phyloP scores from a whole-genome alignment of 2,329 filamentous ascomycete genomes.

The Mycosphaerella sp. region DNA sequence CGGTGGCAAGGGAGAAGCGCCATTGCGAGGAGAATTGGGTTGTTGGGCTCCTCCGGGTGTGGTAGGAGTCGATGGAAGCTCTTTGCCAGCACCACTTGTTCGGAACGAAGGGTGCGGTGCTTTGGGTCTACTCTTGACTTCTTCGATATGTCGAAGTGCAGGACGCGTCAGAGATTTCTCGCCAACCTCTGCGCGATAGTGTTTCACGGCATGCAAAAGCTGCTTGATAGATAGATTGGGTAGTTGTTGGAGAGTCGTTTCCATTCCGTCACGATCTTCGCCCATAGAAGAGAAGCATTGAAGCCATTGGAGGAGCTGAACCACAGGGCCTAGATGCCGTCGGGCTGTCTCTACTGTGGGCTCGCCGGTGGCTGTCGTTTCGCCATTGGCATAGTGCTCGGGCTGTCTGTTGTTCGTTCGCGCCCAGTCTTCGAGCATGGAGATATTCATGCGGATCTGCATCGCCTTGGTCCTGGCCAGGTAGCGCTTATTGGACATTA shows the following conservation, averaged over 20 bases:
- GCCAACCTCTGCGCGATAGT: slow-evolving; percentile 90
- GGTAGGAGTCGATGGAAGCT: slow-evolving; percentile 13
- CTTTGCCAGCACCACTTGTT: slow-evolving; percentile 8
- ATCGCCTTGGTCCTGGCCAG: slow-evolving; percentile 95
- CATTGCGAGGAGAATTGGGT: slow-evolving; percentile 12
- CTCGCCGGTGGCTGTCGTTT: slow-evolving; percentile 77
- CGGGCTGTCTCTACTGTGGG: slow-evolving; percentile 77
- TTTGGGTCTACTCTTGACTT: slow-evolving; percentile 58
- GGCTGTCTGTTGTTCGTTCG: slow-evolving; percentile 86
- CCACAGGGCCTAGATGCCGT: slow-evolving; percentile 78
- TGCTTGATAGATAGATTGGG: slow-evolving; percentile 79
- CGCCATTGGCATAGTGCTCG: slow-evolving; percentile 91
- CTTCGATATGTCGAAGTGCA: slow-evolving; percentile 76
- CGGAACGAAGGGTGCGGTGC: slow-evolving; percentile 10
- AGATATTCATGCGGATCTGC: slow-evolving; percentile 99
- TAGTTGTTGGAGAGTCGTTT: slow-evolving; percentile 83
- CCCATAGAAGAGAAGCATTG: slow-evolving; percentile 94
- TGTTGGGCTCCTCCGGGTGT: slow-evolving; percentile 12
- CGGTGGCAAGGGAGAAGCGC: slow-evolving; percentile 20
- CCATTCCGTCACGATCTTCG: slow-evolving; percentile 81
- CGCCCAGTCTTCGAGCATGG: slow-evolving; percentile 92
- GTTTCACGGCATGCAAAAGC: slow-evolving; percentile 82
- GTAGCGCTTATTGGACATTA: slow-evolving; percentile 95
- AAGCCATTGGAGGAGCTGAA: slow-evolving; percentile 93
- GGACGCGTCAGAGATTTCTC: slow-evolving; percentile 87